Base-by-base conservation (phyloP, 2,329 filamentous ascomycete species). In the Alternaria novae-zelandiae region DNA sequence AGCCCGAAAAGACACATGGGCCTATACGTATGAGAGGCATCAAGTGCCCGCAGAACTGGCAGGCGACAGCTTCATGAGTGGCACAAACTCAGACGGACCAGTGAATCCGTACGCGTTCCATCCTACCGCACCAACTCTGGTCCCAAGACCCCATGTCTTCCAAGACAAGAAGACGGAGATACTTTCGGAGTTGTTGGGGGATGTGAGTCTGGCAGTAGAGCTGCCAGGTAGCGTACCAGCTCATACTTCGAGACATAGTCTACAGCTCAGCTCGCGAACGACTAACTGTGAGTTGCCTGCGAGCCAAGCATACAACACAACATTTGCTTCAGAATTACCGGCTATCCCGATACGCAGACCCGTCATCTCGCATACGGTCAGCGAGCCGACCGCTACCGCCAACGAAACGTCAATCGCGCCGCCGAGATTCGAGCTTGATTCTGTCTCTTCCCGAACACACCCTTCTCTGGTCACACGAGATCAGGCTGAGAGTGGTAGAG, bases 51-150 rank as follows among this genome's bases (percentile, higher is more conserved):
- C 63, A 5, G 70, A 72, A 47, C 43, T 72, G 12, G 58, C 61
- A 5, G 62, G 70, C 10, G 53, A 70, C 17, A 36, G 21, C 5
- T 21, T 17, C n/a, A 54, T 71, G 54, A 71, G 68, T 53, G 70
- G 49, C 4, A 72, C 70, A n/a, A 72, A 72, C 36, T 25, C 61
- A 3, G 46, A 59, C n/a, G 68, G 70, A 1, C 70, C 70, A 4
- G 69, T 72, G 1, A 67, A 72, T 20, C 70, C 70, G 26, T 67
- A 61, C 23, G 68, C 70, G 6, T 57, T 56, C 3, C 54, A 68
- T 8, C 53, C 21, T n/a, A 21, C 51, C 3, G 32, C 23, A 26
- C 20, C 56, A 5, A 21, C 10, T 9, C 13, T 15, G 36, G 26
- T 17, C 3, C 6, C 12, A 30, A 10, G 21, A 10, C n/a, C 12